These are phyloP conservation scores for Xylariaceae sp. DNA, from an alignment of 2,329 filamentous ascomycete genomes.

Conservation along the genomic window DNA sequence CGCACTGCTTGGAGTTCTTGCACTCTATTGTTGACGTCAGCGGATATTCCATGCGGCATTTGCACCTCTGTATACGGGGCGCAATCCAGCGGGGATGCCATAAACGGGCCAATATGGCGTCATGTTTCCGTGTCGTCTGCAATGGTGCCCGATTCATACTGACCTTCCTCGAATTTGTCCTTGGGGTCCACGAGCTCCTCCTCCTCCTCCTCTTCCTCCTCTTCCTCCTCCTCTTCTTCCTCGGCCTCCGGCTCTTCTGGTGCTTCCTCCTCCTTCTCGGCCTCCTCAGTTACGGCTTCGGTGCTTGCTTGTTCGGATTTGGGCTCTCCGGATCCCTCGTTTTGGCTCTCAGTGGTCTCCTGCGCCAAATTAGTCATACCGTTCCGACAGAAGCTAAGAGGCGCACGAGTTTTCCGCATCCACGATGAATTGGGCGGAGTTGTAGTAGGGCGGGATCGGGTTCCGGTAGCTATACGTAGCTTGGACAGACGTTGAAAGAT, in stretches of 20 bases:
- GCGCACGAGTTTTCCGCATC: not conserved
- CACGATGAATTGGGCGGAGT: not conserved
- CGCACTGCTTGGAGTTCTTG: slow-evolving; percentile 77
- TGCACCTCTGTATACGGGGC: not conserved
- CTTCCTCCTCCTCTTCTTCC: slow-evolving; percentile 57
- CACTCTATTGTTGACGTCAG: slow-evolving; percentile 59
- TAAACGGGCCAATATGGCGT: slow-evolving; percentile 2
- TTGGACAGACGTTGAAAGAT: slow-evolving; percentile 8
- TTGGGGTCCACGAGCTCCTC: slow-evolving; percentile 81
- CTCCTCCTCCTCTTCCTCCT: slow-evolving; percentile 76
- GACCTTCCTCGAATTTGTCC: slow-evolving; percentile 86
- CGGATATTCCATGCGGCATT: not conserved
- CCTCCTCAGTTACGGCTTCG: slow-evolving; percentile 41
- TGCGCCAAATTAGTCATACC: slow-evolving; percentile 9
- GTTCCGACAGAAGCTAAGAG: not conserved
- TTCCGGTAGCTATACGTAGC: slow-evolving; percentile 1
- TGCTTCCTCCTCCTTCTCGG: slow-evolving; percentile 43
- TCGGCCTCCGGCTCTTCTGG: slow-evolving; percentile 43
- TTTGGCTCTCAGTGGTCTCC: slow-evolving; percentile 20
- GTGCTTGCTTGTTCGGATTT: slow-evolving; percentile 44
- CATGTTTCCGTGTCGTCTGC: slow-evolving; percentile 3
- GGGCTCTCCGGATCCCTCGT: slow-evolving; percentile 17
- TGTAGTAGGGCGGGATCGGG: not conserved
- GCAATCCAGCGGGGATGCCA: not conserved
- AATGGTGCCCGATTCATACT: slow-evolving; percentile 37